These are phyloP conservation scores for Aegilops bicornis DNA, from an alignment of 176 grass and related monocot genomes.

Conservation along the genomic window DNA sequence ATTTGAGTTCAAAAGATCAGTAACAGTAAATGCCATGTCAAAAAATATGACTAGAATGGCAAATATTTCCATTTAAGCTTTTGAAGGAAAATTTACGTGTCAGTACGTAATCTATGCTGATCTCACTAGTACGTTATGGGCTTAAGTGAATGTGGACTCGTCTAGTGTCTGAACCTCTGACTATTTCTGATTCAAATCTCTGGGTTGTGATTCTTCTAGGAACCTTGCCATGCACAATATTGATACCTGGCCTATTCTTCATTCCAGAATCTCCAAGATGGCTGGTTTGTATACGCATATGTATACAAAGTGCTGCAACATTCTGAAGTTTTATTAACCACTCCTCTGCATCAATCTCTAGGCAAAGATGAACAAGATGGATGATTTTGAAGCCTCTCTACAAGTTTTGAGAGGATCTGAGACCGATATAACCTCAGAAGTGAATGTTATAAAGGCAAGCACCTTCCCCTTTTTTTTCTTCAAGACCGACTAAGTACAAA, in stretches of 20 bases:
- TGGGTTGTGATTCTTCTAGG: conserved; percentile 30
- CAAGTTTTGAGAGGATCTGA: conserved; percentile 99
- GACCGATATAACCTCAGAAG: conserved; percentile 74
- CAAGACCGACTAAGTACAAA: not conserved
- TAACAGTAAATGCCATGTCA: too few species aligned
- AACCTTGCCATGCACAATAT: conserved; percentile 74
- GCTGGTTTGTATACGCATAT: conserved; percentile 62
- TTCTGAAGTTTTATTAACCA: conserved; percentile 5
- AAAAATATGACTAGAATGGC: too few species aligned
- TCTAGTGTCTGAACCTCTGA: too few species aligned
- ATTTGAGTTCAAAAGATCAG: too few species aligned
- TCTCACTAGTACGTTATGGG: too few species aligned
- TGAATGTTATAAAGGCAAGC: conserved; percentile 90
- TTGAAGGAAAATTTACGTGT: too few species aligned
- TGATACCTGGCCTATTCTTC: conserved; percentile 92
- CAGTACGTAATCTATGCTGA: too few species aligned
- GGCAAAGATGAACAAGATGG: conserved; percentile 95
- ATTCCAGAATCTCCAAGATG: conserved; percentile 98
- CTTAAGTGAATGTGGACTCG: too few species aligned
- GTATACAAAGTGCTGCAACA: not conserved
- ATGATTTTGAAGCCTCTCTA: conserved; percentile 82
- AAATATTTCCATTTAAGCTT: too few species aligned
- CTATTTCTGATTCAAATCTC: conserved; percentile 20
- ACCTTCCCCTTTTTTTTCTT: not conserved
- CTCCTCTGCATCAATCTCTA: conserved; percentile 29